phyloP scores from a whole-genome alignment of 2,329 filamentous ascomycete genomes.

The Dactylellina cionopaga region DNA sequence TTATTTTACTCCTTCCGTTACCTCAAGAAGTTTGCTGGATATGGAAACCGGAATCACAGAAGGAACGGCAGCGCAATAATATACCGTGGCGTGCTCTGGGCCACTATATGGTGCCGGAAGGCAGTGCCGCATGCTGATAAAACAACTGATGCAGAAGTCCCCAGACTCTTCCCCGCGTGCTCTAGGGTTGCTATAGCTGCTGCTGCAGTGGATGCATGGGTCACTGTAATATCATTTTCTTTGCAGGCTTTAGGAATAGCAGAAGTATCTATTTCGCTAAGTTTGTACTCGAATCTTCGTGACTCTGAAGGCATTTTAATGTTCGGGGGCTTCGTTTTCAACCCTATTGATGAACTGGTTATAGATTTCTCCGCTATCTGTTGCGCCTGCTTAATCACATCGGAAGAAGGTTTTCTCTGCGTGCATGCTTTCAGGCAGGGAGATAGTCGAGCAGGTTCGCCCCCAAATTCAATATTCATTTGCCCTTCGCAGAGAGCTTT shows the following conservation, averaged over 20 bases:
- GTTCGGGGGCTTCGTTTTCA: background rate
- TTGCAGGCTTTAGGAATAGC: background rate
- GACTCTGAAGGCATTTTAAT: background rate
- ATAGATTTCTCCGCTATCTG: background rate
- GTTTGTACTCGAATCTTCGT: background rate
- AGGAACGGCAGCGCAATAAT: background rate
- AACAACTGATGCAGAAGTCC: background rate
- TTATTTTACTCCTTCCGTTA: background rate
- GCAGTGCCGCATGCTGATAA: background rate
- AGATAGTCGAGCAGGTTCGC: background rate
- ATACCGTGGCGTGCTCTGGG: background rate
- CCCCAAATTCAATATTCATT: background rate
- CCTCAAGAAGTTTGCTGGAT: background rate
- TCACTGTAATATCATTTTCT: conserved; percentile 1
- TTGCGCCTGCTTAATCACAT: background rate
- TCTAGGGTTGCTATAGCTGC: background rate
- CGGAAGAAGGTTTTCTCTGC: background rate
- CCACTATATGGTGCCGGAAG: conserved; percentile 4
- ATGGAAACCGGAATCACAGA: background rate
- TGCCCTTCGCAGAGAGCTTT: background rate
- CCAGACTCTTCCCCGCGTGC: background rate
- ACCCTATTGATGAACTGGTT: background rate
- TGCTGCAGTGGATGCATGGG: conserved; percentile 6
- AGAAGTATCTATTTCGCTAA: background rate
- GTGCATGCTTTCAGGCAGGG: background rate